Percentiles rank a stretch among this genome's conserved stretches.
These are phyloP conservation scores for Gossypium raimondii DNA, from an alignment of 345 rosid genomes.

Conservation along the genomic window DNA sequence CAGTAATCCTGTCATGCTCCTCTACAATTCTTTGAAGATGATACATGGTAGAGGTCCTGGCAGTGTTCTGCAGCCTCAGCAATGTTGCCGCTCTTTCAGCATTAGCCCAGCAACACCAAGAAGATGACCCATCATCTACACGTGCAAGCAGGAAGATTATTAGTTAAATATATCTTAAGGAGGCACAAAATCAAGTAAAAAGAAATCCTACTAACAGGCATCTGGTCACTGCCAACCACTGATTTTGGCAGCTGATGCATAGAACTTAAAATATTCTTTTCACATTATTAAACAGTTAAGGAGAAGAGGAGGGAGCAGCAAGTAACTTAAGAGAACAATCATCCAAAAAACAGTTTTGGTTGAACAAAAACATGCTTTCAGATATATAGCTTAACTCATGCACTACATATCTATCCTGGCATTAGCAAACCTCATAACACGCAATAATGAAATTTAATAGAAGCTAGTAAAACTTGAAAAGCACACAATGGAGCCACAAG, in stretches of 20 bases:
- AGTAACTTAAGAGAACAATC: neutral
- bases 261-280: neutral
- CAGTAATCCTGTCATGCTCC: conserved; percentile 46
- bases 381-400: neutral
- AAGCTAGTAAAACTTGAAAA: neutral
- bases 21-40: conserved; percentile 55
- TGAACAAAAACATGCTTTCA: neutral
- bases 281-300: neutral
- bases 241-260: neutral
- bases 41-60: conserved; percentile 29
- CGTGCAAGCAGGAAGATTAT: neutral
- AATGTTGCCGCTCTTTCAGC: conserved; percentile 63
- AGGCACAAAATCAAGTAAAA: neutral
- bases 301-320: neutral
- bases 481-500: neutral
- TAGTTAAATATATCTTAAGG: neutral
- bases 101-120: conserved; percentile 74
- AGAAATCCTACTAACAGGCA: neutral
- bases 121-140: conserved; percentile 83
- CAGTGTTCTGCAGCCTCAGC: conserved; percentile 48
- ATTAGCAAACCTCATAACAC: neutral
- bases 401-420: neutral
- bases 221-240: neutral
- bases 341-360: neutral
- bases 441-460: neutral